Percentiles rank a stretch among this genome's conserved stretches.
phyloP scores from a whole-genome alignment of 129 eudicot genomes.

The Erigeron canadensis region DNA sequence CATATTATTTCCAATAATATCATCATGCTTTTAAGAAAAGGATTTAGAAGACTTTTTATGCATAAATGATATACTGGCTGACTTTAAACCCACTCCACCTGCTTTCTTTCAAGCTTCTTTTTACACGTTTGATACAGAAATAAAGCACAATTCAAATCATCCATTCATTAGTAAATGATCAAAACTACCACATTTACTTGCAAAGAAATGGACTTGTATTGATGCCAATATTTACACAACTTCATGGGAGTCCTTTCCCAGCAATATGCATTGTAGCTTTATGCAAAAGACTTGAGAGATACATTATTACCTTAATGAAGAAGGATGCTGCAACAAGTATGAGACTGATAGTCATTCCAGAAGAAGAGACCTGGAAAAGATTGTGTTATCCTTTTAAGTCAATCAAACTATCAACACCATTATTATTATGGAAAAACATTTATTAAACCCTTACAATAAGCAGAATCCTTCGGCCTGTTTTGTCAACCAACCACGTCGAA shows the following conservation, averaged over 20 bases:
- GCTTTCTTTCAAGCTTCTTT: too few species aligned
- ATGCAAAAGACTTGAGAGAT: background rate
- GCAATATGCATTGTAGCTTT: background rate
- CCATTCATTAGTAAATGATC: too few species aligned
- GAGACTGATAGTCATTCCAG: slow-evolving; percentile 78
- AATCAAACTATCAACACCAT: background rate
- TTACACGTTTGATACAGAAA: too few species aligned
- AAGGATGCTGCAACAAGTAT: slow-evolving; percentile 67
- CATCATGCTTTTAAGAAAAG: background rate
- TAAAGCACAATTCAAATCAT: too few species aligned
- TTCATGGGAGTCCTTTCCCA: background rate
- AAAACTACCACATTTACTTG: too few species aligned
- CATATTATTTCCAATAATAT: background rate
- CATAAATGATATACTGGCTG: background rate
- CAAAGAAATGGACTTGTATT: too few species aligned
- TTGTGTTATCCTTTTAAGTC: background rate
- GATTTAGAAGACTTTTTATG: background rate
- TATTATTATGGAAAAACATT: background rate
- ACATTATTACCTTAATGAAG: slow-evolving; percentile 62
- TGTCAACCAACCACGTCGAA: slow-evolving; percentile 88
- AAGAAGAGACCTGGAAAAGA: slow-evolving; percentile 63
- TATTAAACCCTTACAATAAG: slow-evolving; percentile 60
- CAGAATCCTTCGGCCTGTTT: slow-evolving; percentile 88
- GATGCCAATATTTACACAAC: too few species aligned
- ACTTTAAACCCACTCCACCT: too few species aligned